Evolutionary conservation across 352 stramenopile genomes (phyloP).

Genomic region (Thraustochytrium striatum): DNA sequence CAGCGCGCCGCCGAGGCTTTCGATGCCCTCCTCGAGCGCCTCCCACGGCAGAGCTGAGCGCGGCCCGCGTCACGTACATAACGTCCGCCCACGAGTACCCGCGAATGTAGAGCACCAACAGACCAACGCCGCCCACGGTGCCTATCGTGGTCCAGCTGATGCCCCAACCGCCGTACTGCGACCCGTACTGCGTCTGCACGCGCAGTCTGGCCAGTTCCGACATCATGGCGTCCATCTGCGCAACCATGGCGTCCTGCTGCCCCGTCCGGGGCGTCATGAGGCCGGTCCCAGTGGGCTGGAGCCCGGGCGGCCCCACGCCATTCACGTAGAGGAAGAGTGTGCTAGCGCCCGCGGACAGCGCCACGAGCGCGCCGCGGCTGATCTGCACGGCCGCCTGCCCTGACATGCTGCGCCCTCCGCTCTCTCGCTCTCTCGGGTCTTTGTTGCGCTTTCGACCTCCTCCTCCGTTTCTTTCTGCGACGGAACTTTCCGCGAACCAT

Average conservation of each 20-base stretch:
- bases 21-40: slow-evolving; percentile 43
- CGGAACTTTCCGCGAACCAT: background rate
- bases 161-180: slow-evolving; percentile 37
- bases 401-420: background rate
- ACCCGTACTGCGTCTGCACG: slow-evolving; percentile 42
- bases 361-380: slow-evolving; percentile 44
- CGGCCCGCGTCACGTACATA: slow-evolving; percentile 50
- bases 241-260: background rate
- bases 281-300: background rate
- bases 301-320: background rate
- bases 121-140: slow-evolving; percentile 33
- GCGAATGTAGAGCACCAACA: slow-evolving; percentile 39
- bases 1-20: slow-evolving; percentile 28
- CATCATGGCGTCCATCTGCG: slow-evolving; percentile 22
- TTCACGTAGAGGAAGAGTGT: slow-evolving; percentile 46
- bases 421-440: background rate
- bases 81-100: slow-evolving; percentile 47
- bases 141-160: slow-evolving; percentile 45
- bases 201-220: slow-evolving; percentile 27
- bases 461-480: background rate
- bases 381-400: slow-evolving; percentile 37
- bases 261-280: background rate
- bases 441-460: background rate
- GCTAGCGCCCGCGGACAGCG: slow-evolving; percentile 36
- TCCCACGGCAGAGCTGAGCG: slow-evolving; percentile 29